Evolutionary conservation across 179 eudicot genomes (phyloP).

Genomic region (Nepenthes alata): DNA sequence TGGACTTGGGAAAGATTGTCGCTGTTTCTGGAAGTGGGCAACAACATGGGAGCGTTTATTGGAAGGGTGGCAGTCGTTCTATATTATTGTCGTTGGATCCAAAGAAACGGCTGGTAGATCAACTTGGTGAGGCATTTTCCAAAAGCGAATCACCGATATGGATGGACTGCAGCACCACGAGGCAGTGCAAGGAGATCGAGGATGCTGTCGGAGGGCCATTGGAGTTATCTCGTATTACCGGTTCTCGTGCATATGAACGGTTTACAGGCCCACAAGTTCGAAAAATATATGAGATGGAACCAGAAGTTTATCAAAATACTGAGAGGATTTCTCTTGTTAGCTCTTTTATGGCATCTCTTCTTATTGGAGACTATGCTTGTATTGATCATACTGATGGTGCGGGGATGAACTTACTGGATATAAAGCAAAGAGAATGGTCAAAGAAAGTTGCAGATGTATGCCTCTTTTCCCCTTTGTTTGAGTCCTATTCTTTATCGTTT

Average conservation of each 20-base stretch:
- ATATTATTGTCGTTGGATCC: slow-evolving; percentile 56
- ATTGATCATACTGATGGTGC: slow-evolving; percentile 98
- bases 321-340: slow-evolving; percentile 94
- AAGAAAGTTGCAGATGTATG: slow-evolving; percentile 60
- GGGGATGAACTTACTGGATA: slow-evolving; percentile 95
- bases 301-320: slow-evolving; percentile 52
- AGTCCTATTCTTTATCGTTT: background rate
- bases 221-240: slow-evolving; percentile 71
- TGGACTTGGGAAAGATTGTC: slow-evolving; percentile 58
- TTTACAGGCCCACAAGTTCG: slow-evolving; percentile 80
- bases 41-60: slow-evolving; percentile 99
- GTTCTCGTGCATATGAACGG: slow-evolving; percentile 84
- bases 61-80: slow-evolving; percentile 59
- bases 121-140: slow-evolving; percentile 61
- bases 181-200: slow-evolving; percentile 82
- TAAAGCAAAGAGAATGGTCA: slow-evolving; percentile 71
- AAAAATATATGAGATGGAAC: slow-evolving; percentile 61
- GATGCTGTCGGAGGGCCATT: slow-evolving; percentile 70
- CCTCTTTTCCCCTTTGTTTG: background rate
- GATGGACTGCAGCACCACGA: slow-evolving; percentile 96
- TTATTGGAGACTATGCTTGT: slow-evolving; percentile 67
- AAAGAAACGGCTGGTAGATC: slow-evolving; percentile 43
- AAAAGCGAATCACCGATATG: slow-evolving; percentile 73
- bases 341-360: slow-evolving; percentile 81
- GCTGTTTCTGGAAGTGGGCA: slow-evolving; percentile 94